phyloP scores from a whole-genome alignment of 352 stramenopile genomes.

The Saprolegnia parasitica region DNA sequence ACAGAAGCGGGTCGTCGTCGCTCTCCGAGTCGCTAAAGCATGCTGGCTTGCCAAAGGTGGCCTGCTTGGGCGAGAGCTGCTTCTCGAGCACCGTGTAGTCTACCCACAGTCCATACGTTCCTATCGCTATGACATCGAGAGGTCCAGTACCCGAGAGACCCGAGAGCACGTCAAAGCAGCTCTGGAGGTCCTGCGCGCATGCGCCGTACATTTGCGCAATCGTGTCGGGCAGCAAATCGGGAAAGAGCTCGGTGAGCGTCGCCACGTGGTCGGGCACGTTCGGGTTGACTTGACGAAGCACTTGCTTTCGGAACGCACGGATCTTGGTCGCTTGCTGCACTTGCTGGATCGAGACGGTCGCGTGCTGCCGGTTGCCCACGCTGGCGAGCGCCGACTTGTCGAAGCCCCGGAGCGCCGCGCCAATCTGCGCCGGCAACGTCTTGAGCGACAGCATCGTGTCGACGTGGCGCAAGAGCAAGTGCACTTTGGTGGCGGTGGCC shows the following conservation, averaged over 20 bases:
- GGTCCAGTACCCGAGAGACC: slow-evolving; percentile 12
- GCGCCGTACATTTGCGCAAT: slow-evolving; percentile 28
- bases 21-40: neutral
- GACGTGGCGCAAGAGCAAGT: neutral
- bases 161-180: slow-evolving; percentile 27
- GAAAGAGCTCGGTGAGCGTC: slow-evolving; percentile 20
- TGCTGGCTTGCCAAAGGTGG: slow-evolving; percentile 3
- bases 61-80: slow-evolving; percentile 11
- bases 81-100: slow-evolving; percentile 21
- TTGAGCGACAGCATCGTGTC: slow-evolving; percentile 1
- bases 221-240: slow-evolving; percentile 22
- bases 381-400: slow-evolving; percentile 15
- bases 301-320: slow-evolving; percentile 24
- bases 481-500: neutral
- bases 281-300: slow-evolving; percentile 10
- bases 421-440: neutral
- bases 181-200: slow-evolving; percentile 22
- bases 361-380: slow-evolving; percentile 4
- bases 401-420: slow-evolving; percentile 12
- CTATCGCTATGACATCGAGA: neutral
- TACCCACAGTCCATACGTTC: neutral
- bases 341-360: slow-evolving; percentile 10
- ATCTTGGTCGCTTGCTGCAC: slow-evolving; percentile 27
- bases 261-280: slow-evolving; percentile 5
- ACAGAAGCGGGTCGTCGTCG: slow-evolving; percentile 19